Evolutionary conservation across 371 early-diverging fungal genomes (phyloP).

Genomic region (Mortierella sp.): DNA sequence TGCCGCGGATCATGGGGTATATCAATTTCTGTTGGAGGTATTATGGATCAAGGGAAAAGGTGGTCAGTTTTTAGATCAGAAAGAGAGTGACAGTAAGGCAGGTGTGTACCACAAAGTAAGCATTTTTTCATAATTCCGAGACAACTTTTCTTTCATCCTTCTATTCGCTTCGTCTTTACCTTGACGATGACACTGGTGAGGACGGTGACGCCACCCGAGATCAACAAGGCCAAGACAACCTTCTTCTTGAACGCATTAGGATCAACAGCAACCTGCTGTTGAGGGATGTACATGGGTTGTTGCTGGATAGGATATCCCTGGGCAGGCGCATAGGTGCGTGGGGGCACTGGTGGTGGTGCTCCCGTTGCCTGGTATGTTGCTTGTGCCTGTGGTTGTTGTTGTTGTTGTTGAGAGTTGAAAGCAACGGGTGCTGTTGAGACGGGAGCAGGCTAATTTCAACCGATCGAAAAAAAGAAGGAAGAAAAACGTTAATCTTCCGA

Average conservation of each 20-base stretch:
- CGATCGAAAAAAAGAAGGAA: neutral
- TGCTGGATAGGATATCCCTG: constrained; percentile 21
- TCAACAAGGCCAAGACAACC: constrained; percentile 51
- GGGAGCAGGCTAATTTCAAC: neutral
- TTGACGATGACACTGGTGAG: constrained; percentile 47
- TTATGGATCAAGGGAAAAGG: too few relatives aligned
- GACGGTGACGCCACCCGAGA: constrained; percentile 55
- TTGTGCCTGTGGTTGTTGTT: constrained; percentile 15
- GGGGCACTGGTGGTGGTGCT: constrained; percentile 56
- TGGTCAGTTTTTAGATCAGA: too few relatives aligned
- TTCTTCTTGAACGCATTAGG: constrained; percentile 54
- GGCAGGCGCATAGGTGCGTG: constrained; percentile 51
- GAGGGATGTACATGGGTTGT: constrained; percentile 31
- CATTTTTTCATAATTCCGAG: neutral
- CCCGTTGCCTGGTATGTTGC: constrained; percentile 11
- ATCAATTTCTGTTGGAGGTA: constrained; percentile 41
- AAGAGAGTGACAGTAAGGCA: neutral
- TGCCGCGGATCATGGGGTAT: constrained; percentile 56
- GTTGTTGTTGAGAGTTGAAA: neutral
- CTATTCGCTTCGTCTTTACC: constrained; percentile 19
- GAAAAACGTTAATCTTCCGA: neutral
- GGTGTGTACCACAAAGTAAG: neutral
- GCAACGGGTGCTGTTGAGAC: constrained; percentile 4
- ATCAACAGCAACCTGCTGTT: constrained; percentile 27
- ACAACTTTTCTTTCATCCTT: neutral